Evolutionary conservation across 2,329 filamentous ascomycete genomes (phyloP), one percentile per base, ranked within the genome.

Genomic region (Teratosphaeria gauchensis): DNA sequence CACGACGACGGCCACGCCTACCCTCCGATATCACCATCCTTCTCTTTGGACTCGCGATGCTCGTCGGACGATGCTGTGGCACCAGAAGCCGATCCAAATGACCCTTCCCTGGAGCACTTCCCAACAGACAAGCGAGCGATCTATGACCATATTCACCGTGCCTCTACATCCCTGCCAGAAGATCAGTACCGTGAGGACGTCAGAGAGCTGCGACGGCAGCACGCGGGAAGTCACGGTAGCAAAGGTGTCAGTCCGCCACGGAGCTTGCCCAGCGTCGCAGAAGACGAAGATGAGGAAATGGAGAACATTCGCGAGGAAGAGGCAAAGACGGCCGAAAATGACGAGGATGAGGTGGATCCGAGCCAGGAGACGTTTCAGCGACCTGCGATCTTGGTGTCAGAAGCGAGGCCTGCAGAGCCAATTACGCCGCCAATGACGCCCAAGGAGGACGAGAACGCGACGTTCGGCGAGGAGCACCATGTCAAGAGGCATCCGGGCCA

Each of bases 341-440:
- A 64, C 28, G 24, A 16, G 16, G 57, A 60, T 28, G 59, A 61
- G 33, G 61, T 60, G 2, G 56, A 54, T 14, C 51, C 19, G n/a
- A 55, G 57, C 8, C 51, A 56, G 4, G 51, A 57, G 33, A 56
- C 54, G 57, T 51, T 51, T 38, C 51, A 59, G 24, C 38, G 56
- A 30, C 31, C 57, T 30, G 57, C 56, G 21, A 48, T 56, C 6
- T 58, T 62, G 53, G 24, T 54, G 19, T 24, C 46, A n/a, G 56
- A 60, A 7, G 60, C 59, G 14, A 55, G 63, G 48, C 66, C 64
- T 7, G 63, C 62, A 11, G 65, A 62, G 31, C 69, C 66, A 1
- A 67, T 70, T 1, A 72, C 71, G 14, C 70, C 70, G 28, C 70
- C 71, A 0, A 61, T 71, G 64, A 73, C 70, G 28, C 70, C 70